These are phyloP conservation scores for Discostella stelligeroides DNA, from an alignment of 108 stramenopile species.

Conservation along the genomic window DNA sequence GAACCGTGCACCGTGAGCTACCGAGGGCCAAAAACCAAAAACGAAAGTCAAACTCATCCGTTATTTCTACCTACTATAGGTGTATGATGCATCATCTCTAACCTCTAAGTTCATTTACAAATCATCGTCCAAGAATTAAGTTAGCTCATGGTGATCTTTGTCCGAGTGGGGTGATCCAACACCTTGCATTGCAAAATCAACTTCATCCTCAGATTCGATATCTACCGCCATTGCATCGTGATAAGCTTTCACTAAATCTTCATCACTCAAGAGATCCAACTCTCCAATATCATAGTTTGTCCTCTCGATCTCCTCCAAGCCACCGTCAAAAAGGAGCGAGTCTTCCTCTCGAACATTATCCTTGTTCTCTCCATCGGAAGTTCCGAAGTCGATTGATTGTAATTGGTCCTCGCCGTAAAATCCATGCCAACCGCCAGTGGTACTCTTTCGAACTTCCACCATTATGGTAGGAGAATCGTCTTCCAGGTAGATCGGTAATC, in stretches of 20 bases:
- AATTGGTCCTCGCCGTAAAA: conserved; percentile 35
- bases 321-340: conserved; percentile 45
- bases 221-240: conserved; percentile 46
- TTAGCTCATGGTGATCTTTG: background rate
- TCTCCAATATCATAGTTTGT: conserved; percentile 34
- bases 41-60: too few relatives aligned
- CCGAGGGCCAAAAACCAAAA: too few relatives aligned
- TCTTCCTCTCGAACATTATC: conserved; percentile 1
- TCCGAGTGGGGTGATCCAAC: conserved; percentile 14
- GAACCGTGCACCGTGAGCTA: too few relatives aligned
- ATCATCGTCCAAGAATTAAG: too few relatives aligned
- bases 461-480: conserved; percentile 8
- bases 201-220: conserved; percentile 29
- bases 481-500: conserved; percentile 6
- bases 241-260: conserved; percentile 49
- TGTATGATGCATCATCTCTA: too few relatives aligned
- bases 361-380: background rate
- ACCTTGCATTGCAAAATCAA: conserved; percentile 28
- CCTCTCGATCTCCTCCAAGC: conserved; percentile 44
- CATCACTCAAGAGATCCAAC: conserved; percentile 22
- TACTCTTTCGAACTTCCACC: conserved; percentile 40
- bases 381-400: conserved; percentile 33
- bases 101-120: background rate
- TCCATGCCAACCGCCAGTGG: conserved; percentile 43
- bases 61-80: too few relatives aligned